These are phyloP conservation scores for Salix koriyanagi DNA, from an alignment of 345 rosid species.

Conservation along the genomic window DNA sequence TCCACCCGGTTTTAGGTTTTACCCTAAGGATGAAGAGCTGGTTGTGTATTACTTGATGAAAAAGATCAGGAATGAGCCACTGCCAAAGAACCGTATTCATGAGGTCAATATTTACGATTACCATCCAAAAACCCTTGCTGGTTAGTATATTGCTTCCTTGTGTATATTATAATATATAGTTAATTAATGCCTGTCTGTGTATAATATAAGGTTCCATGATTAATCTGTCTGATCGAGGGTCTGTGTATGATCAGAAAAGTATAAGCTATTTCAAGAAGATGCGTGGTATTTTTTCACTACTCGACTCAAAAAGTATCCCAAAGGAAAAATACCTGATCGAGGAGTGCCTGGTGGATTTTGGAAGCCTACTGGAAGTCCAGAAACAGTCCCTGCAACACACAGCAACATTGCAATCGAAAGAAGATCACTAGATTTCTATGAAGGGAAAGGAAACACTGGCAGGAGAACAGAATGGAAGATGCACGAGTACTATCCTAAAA, in stretches of 20 bases:
- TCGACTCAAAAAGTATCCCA: slow-evolving; percentile 1
- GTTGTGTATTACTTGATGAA: not conserved
- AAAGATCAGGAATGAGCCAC: not conserved
- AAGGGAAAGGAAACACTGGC: not conserved
- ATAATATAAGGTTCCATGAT: not conserved
- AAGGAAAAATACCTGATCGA: not conserved
- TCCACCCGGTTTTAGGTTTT: not conserved
- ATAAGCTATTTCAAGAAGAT: not conserved
- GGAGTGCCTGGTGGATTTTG: slow-evolving; percentile 7
- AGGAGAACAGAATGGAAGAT: not conserved
- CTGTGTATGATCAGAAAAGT: not conserved
- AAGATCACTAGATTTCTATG: not conserved
- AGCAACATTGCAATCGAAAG: not conserved
- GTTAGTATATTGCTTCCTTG: not conserved
- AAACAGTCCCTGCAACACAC: not conserved
- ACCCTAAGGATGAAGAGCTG: not conserved
- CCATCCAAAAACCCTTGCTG: not conserved
- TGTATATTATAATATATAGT: too few species aligned
- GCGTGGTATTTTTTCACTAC: slow-evolving; percentile 13
- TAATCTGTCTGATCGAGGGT: not conserved
- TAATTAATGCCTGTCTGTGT: too few species aligned
- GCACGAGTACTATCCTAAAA: not conserved
- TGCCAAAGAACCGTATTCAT: not conserved
- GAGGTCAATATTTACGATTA: not conserved
- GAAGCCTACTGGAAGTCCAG: slow-evolving; percentile 10